Evolutionary conservation across 208 protist genomes (phyloP).

Genomic region (Leishmania major): DNA sequence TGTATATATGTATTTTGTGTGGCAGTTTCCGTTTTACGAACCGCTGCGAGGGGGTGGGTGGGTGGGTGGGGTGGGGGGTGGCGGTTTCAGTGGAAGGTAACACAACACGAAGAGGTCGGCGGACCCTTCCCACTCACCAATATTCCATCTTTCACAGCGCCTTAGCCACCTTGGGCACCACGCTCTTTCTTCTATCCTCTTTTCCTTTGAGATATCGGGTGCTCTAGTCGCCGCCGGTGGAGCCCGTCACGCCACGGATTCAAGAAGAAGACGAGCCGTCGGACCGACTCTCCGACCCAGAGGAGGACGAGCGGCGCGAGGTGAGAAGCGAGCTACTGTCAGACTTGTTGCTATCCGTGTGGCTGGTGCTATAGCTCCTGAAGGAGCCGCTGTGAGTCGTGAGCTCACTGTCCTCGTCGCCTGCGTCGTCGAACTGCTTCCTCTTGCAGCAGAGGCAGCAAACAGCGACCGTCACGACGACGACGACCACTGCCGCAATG

Average conservation of each 20-base stretch:
- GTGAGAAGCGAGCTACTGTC: background rate
- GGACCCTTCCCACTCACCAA: background rate
- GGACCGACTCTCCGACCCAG: background rate
- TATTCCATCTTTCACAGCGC: no score
- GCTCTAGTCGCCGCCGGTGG: background rate
- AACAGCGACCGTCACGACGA: background rate
- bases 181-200: background rate
- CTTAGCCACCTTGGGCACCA: background rate
- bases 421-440: background rate
- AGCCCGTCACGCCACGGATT: background rate
- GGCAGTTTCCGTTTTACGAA: background rate
- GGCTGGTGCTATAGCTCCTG: background rate
- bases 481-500: conserved; percentile 11
- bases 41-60: no score
- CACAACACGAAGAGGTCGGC: background rate
- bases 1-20: background rate
- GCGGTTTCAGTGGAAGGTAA: background rate
- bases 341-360: background rate
- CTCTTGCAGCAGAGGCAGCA: conserved; percentile 20
- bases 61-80: background rate
- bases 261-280: conserved; percentile 5
- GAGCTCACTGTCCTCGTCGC: conserved; percentile 7
- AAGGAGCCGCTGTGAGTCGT: conserved; percentile 18
- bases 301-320: conserved; percentile 4
- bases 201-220: background rate